These are phyloP conservation scores for Penicillium paxilli DNA, from an alignment of 495 filamentous ascomycete species.

Conservation along the genomic window DNA sequence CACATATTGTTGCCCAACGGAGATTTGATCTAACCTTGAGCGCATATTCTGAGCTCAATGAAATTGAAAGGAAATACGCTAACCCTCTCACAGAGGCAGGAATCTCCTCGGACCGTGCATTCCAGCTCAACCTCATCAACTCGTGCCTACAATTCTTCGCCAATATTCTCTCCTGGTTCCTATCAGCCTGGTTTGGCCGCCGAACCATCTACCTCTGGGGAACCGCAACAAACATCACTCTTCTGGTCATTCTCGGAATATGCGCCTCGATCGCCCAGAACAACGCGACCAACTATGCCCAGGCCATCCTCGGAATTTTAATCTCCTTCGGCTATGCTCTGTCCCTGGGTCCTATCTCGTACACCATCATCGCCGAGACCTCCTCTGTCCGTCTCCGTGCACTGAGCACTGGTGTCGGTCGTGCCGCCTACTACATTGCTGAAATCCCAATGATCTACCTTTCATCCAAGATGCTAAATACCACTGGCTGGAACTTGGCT, in stretches of 20 bases:
- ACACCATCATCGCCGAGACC: constrained; percentile 57
- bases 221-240: constrained; percentile 31
- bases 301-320: constrained; percentile 52
- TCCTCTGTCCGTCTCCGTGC: constrained; percentile 51
- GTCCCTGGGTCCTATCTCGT: constrained; percentile 51
- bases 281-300: constrained; percentile 38
- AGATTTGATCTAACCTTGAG: no score
- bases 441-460: constrained; percentile 56
- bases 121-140: constrained; percentile 39
- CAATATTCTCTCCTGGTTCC: constrained; percentile 24
- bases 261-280: constrained; percentile 38
- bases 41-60: no score
- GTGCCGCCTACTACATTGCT: constrained; percentile 42
- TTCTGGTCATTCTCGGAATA: constrained; percentile 42
- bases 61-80: background rate
- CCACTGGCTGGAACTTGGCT: constrained; percentile 27
- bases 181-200: constrained; percentile 40
- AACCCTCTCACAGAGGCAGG: constrained; percentile 24
- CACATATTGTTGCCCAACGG: no score
- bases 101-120: constrained; percentile 23
- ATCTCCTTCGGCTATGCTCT: constrained; percentile 49
- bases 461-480: constrained; percentile 48
- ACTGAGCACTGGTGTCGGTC: constrained; percentile 54
- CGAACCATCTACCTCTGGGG: constrained; percentile 50
- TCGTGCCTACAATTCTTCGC: constrained; percentile 37